Percentiles rank a stretch among this genome's conserved stretches.
These are phyloP conservation scores for Dothistroma septosporum DNA, from an alignment of 2,329 filamentous ascomycete genomes.

Conservation along the genomic window DNA sequence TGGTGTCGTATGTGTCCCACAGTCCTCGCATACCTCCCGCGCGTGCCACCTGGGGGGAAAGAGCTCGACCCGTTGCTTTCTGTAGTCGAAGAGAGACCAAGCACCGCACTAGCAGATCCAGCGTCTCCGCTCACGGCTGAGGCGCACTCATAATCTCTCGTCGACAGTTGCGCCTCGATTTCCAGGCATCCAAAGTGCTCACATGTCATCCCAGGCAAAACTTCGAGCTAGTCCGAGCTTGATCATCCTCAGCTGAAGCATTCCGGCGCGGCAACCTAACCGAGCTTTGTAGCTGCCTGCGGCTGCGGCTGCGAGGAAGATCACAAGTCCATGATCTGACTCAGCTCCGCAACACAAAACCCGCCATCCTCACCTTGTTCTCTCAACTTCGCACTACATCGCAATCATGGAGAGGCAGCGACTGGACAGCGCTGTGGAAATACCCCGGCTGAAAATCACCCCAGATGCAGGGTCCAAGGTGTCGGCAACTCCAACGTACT, in stretches of 20 bases:
- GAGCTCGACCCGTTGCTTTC: neutral
- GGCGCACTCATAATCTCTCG: neutral
- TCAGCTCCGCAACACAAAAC: neutral
- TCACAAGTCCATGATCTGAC: neutral
- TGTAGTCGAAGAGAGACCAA: neutral
- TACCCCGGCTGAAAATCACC: neutral
- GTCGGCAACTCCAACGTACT: neutral
- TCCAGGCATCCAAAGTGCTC: neutral
- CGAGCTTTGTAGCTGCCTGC: constrained; percentile 3
- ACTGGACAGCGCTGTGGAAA: neutral
- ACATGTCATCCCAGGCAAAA: neutral
- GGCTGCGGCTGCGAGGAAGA: neutral
- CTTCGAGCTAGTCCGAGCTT: constrained; percentile 1
- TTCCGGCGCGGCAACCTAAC: neutral
- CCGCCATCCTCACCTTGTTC: neutral
- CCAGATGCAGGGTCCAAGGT: neutral
- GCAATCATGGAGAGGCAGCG: neutral
- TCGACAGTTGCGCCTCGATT: neutral
- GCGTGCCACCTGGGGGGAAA: neutral
- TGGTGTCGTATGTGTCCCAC: neutral
- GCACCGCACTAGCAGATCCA: neutral
- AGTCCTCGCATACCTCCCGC: neutral
- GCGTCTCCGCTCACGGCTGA: neutral
- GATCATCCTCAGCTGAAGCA: neutral
- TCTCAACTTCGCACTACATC: neutral